These are phyloP conservation scores for Wickerhamiella dianesei DNA, from an alignment of 805 yeast species.

Conservation along the genomic window DNA sequence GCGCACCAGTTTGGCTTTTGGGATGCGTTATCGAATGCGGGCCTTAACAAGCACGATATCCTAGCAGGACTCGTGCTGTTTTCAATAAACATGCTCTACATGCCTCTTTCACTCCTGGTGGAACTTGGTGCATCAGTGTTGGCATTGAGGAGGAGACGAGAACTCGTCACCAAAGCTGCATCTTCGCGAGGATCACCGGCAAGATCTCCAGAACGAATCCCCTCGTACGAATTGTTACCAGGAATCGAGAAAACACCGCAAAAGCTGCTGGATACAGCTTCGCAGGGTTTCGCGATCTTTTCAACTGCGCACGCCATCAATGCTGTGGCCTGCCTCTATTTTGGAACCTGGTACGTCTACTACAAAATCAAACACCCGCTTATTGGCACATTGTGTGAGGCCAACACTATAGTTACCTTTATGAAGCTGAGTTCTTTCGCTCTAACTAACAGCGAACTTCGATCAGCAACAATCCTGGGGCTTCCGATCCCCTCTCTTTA, in stretches of 20 bases:
- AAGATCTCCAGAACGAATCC: too few relatives aligned
- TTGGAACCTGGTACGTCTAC: conserved; percentile 18
- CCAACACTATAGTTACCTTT: conserved; percentile 30
- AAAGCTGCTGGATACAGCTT: background rate
- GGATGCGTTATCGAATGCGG: conserved; percentile 22
- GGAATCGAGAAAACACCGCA: conserved; percentile 1
- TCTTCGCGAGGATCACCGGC: too few relatives aligned
- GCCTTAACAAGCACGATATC: conserved; percentile 24
- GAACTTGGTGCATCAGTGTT: conserved; percentile 24
- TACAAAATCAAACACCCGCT: conserved; percentile 29
- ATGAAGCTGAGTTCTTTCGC: conserved; percentile 33
- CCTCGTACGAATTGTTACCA: too few relatives aligned
- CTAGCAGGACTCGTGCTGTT: conserved; percentile 19
- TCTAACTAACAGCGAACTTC: conserved; percentile 33
- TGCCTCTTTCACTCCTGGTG: conserved; percentile 27
- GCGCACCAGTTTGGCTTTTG: conserved; percentile 28
- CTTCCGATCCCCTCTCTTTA: conserved; percentile 26
- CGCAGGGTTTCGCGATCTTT: background rate
- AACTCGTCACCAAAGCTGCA: too few relatives aligned
- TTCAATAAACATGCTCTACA: conserved; percentile 24
- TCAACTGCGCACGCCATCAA: conserved; percentile 23
- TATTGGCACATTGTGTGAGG: conserved; percentile 32
- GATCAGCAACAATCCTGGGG: conserved; percentile 21
- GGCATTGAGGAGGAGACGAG: background rate
- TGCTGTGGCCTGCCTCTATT: conserved; percentile 11